phyloP scores from a whole-genome alignment of 495 filamentous ascomycete genomes.

The Hypoxylon intermedium region DNA sequence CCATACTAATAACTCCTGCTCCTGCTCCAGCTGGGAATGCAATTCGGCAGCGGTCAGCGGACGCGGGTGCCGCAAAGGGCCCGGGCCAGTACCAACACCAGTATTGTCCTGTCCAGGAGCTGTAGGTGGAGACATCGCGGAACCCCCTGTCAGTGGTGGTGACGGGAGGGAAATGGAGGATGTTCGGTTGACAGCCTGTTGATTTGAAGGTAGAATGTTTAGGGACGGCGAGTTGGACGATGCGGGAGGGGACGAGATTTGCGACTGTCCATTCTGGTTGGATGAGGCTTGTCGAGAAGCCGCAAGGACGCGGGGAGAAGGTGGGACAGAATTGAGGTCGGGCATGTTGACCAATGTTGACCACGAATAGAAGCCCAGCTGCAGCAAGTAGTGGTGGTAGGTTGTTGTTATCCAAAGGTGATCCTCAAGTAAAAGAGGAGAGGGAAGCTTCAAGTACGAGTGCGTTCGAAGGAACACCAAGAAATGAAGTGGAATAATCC shows the following conservation, averaged over 20 bases:
- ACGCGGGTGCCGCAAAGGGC: constrained; percentile 78
- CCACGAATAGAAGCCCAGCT: no score
- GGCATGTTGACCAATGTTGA: constrained; percentile 47
- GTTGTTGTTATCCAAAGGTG: no score
- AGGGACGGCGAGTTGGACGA: constrained; percentile 46
- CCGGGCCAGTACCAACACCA: constrained; percentile 67
- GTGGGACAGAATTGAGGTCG: constrained; percentile 66
- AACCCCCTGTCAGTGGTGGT: constrained; percentile 55
- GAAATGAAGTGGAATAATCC: constrained; percentile 7
- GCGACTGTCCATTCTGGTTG: constrained; percentile 30
- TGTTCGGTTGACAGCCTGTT: constrained; percentile 56
- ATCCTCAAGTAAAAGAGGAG: constrained; percentile 7
- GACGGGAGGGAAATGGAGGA: constrained; percentile 58
- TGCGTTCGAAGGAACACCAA: constrained; percentile 1
- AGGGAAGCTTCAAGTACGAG: background rate
- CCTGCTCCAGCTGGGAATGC: constrained; percentile 85
- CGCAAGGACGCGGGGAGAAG: constrained; percentile 57
- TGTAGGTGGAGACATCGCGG: constrained; percentile 43
- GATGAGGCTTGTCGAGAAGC: constrained; percentile 42
- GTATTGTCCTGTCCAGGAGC: constrained; percentile 57
- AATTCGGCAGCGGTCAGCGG: constrained; percentile 87
- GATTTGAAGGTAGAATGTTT: constrained; percentile 62
- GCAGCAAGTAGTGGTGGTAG: no score
- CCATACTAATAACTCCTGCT: constrained; percentile 90
- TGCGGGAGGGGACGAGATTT: constrained; percentile 36